Evolutionary conservation across 805 yeast genomes (phyloP).

Genomic region (Saccharomycopsis sp.): DNA sequence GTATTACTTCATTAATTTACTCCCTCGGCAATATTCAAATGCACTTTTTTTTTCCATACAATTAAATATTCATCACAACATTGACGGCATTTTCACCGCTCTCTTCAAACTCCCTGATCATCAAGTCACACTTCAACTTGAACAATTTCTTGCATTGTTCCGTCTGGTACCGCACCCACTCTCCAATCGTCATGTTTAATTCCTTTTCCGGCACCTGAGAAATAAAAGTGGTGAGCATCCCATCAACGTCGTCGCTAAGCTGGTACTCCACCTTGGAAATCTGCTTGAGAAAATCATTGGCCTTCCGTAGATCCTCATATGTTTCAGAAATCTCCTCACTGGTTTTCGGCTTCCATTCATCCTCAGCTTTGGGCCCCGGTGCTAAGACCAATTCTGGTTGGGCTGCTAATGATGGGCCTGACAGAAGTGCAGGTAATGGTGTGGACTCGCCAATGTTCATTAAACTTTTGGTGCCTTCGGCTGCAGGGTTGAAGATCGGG

Average conservation of each 20-base stretch:
- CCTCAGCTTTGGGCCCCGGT: conserved; percentile 4
- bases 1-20: no score
- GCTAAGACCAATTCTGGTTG: conserved; percentile 9
- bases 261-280: conserved; percentile 24
- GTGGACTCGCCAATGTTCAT: no score
- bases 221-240: conserved; percentile 53
- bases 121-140: conserved; percentile 35
- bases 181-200: conserved; percentile 55
- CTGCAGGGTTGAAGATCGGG: conserved; percentile 13
- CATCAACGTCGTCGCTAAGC: conserved; percentile 55
- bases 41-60: not conserved
- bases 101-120: conserved; percentile 38
- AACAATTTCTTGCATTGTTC: conserved; percentile 43
- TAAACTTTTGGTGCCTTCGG: conserved; percentile 11
- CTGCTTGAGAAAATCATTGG: conserved; percentile 16
- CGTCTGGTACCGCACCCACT: conserved; percentile 58
- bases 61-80: conserved; percentile 5
- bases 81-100: conserved; percentile 46
- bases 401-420: no score
- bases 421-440: not conserved
- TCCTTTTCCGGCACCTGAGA: conserved; percentile 64
- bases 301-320: conserved; percentile 16
- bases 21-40: no score
- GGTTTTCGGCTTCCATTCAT: conserved; percentile 15
- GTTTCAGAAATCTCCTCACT: conserved; percentile 3